phyloP scores from a whole-genome alignment of 495 filamentous ascomycete genomes.

The Trichoderma erinaceum region DNA sequence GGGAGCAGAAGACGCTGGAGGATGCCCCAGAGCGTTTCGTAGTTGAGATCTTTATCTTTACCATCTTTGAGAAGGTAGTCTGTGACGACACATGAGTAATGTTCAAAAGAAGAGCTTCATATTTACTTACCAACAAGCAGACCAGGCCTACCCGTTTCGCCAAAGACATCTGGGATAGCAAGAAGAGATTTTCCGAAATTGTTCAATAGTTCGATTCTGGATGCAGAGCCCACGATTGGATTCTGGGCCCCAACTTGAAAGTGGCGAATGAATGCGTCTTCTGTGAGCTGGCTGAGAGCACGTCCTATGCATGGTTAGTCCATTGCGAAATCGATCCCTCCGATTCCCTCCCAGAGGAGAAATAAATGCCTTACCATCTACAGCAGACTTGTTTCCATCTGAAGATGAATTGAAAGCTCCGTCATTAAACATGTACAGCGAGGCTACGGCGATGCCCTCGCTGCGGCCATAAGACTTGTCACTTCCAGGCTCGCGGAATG shows the following conservation, averaged over 20 bases:
- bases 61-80: conserved; percentile 42
- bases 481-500: conserved; percentile 45
- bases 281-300: conserved; percentile 2
- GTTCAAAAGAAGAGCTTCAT: neutral
- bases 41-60: conserved; percentile 26
- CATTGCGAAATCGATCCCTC: neutral
- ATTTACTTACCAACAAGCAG: conserved; percentile 45
- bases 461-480: conserved; percentile 45
- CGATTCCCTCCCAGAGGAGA: neutral
- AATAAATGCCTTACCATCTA: conserved; percentile 14
- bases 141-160: conserved; percentile 44
- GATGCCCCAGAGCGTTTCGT: conserved; percentile 39
- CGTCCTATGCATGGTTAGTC: conserved; percentile 18
- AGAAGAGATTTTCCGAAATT: conserved; percentile 44
- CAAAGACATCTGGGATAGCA: conserved; percentile 41
- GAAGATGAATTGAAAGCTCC: conserved; percentile 37
- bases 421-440: conserved; percentile 52
- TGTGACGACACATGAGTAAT: conserved; percentile 18
- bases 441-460: conserved; percentile 55
- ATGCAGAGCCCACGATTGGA: conserved; percentile 45
- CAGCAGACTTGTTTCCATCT: conserved; percentile 17
- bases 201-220: conserved; percentile 43
- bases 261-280: neutral
- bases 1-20: conserved; percentile 47
- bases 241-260: conserved; percentile 47